Conservation (phyloP, 2,329 filamentous ascomycete genomes). For the Seiridium unicorne region DNA sequence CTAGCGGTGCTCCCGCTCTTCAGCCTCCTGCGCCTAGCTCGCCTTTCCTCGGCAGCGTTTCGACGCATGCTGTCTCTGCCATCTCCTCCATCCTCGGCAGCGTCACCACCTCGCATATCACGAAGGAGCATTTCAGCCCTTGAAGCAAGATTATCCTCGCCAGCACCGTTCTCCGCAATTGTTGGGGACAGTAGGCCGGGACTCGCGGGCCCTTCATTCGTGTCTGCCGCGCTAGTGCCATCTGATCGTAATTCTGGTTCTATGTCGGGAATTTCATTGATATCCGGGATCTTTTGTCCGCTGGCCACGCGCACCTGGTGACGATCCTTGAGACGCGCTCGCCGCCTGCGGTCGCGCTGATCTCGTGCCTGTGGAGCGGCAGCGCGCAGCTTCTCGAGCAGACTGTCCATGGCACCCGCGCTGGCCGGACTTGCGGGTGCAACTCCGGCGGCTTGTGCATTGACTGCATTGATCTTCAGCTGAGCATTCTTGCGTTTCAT, state of each 20-base stretch:
- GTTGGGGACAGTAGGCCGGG: slow-evolving; percentile 45
- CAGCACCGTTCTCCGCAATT: slow-evolving; percentile 26
- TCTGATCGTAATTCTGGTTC: slow-evolving; percentile 37
- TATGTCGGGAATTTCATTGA: slow-evolving; percentile 59
- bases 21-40: slow-evolving; percentile 27
- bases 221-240: slow-evolving; percentile 36
- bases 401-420: slow-evolving; percentile 91
- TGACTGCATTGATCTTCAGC: slow-evolving; percentile 51
- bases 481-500: slow-evolving; percentile 88
- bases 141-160: slow-evolving; percentile 75
- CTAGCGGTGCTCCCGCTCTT: slow-evolving; percentile 24
- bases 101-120: slow-evolving; percentile 70
- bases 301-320: slow-evolving; percentile 89
- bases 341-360: slow-evolving; percentile 81
- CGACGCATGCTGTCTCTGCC: slow-evolving; percentile 62
- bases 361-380: slow-evolving; percentile 88
- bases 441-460: slow-evolving; percentile 36
- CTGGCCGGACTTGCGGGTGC: slow-evolving; percentile 65
- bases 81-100: slow-evolving; percentile 51
- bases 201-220: slow-evolving; percentile 49
- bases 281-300: slow-evolving; percentile 82
- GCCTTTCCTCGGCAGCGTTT: slow-evolving; percentile 37
- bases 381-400: slow-evolving; percentile 91
- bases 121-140: slow-evolving; percentile 81
- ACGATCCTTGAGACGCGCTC: slow-evolving; percentile 84